phyloP scores from a whole-genome alignment of 768 basidiomycete genomes.

The Leccinum arenicola region DNA sequence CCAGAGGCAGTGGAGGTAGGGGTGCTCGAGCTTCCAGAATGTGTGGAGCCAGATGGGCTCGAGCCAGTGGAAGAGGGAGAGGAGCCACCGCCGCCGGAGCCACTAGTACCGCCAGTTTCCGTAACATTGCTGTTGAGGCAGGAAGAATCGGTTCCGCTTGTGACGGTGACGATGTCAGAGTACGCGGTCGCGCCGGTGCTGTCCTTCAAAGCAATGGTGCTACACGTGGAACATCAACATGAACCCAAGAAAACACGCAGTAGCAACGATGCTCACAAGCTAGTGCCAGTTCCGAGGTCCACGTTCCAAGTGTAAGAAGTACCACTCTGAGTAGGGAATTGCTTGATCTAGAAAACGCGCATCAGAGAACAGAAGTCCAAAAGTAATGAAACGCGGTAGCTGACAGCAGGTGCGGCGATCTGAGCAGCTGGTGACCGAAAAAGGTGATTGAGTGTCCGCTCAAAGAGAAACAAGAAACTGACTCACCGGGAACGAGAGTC shows the following conservation, averaged over 20 bases:
- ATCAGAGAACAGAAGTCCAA: conserved; percentile 1
- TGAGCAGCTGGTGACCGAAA: conserved; percentile 46
- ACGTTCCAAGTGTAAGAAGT: conserved; percentile 53
- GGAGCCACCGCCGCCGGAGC: not conserved
- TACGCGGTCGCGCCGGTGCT: conserved; percentile 50
- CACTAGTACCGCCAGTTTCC: conserved; percentile 4
- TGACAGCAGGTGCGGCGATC: conserved; percentile 47
- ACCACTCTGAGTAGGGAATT: conserved; percentile 46
- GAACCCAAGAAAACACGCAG: not conserved
- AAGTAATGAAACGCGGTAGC: conserved; percentile 10
- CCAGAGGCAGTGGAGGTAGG: conserved; percentile 22
- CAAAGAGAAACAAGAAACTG: accelerated
- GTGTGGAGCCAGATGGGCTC: not conserved
- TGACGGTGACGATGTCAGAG: conserved; percentile 46
- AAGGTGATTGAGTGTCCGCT: not conserved
- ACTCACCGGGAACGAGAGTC: conserved; percentile 58
- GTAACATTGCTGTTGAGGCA: conserved; percentile 30
- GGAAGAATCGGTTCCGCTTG: conserved; percentile 31
- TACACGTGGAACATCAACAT: conserved; percentile 23
- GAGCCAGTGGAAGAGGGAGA: conserved; percentile 3
- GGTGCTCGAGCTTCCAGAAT: conserved; percentile 1
- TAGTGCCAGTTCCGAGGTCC: conserved; percentile 41
- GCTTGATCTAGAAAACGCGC: conserved; percentile 43
- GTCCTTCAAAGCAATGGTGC: conserved; percentile 59
- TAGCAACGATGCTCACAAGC: conserved; percentile 37